Base-by-base conservation (phyloP, 345 rosid species). In the Hirschfeldia incana region DNA sequence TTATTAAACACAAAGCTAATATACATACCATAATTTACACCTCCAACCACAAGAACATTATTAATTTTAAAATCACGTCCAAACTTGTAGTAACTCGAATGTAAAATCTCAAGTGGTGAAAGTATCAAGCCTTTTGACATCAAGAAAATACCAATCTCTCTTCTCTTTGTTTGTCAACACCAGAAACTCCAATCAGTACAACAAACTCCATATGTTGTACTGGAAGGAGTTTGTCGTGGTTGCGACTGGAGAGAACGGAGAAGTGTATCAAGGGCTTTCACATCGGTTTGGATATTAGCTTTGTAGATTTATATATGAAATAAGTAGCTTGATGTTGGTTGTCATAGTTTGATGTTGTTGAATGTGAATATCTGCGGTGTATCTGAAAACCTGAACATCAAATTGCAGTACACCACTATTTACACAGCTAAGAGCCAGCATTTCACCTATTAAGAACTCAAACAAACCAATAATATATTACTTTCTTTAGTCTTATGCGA, bases 171-270 rank as follows among this genome's bases (percentile, higher is more conserved):
- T 46, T 16, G 15, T 16, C 12, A 46, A 15, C 53, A 46, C 53
- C 53, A 46, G 6, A 46, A 46, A 46, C 5, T 12, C 3, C 53
- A 0, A 46, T 6, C 53, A 46, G 5, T 46, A 46, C 53, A 42
- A 42, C 4, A n/a, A n/a, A n/a, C 13, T 9, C 13, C 49, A 11
- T 4, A 42, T 42, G 13, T 42, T 13, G 62, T 85, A 85, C 55
- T 79, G 58, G 9, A 82, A 79, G 30, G 82, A 85, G 83, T 90
- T 86, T 77, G 39, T 94, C 75, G 91, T 81, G 46, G 91, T 90
- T 73, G 97, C 94, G 10, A 44, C 15, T 44, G 9, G 12, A 44
- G n/a, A 44, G 7, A n/a, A n/a, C n/a, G n/a, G n/a, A n/a, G n/a
- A n/a, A n/a, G n/a, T n/a, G n/a, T n/a, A n/a, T n/a, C n/a, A n/a